A percentile compares a stretch with the other conserved stretches of the same genome.
phyloP scores from a whole-genome alignment of 306 rosid species.

The Gynostemma pentaphyllum region DNA sequence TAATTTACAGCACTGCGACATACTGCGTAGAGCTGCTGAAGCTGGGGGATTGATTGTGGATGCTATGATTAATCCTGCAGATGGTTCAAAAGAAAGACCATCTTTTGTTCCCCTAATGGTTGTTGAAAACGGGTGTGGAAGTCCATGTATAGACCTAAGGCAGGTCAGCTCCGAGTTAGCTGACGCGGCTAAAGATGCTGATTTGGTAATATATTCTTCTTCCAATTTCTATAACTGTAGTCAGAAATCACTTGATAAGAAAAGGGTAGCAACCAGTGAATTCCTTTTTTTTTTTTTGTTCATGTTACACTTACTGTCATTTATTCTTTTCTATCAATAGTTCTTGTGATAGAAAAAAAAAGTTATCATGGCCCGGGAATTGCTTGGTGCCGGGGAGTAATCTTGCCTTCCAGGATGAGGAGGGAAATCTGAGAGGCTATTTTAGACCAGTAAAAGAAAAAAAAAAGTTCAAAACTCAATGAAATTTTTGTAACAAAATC shows the following conservation, averaged over 20 bases:
- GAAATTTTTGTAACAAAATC: no score
- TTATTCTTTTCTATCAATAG: not conserved
- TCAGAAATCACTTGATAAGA: not conserved
- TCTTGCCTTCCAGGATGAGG: no score
- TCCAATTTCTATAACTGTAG: conserved; percentile 1
- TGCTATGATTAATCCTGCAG: conserved; percentile 62
- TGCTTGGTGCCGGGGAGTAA: no score
- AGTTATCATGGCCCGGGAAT: no score
- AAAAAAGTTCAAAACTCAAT: no score
- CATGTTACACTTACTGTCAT: not conserved
- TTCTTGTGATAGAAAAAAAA: no score
- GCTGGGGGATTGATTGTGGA: conserved; percentile 91
- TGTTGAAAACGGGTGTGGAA: conserved; percentile 93
- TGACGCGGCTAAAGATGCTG: conserved; percentile 88
- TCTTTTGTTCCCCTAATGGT: conserved; percentile 69
- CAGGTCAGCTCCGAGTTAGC: conserved; percentile 99
- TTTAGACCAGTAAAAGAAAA: not conserved
- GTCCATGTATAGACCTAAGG: conserved; percentile 93
- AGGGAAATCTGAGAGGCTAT: not conserved
- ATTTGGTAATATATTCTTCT: conserved; percentile 51
- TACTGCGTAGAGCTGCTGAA: conserved; percentile 92
- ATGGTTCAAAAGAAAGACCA: conserved; percentile 42
- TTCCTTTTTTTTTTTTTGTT: not conserved
- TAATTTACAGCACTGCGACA: conserved; percentile 76
- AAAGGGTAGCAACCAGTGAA: not conserved